Conservation (phyloP, 1,139 yeast species). For the Zygosaccharomyces pseudobailii region DNA sequence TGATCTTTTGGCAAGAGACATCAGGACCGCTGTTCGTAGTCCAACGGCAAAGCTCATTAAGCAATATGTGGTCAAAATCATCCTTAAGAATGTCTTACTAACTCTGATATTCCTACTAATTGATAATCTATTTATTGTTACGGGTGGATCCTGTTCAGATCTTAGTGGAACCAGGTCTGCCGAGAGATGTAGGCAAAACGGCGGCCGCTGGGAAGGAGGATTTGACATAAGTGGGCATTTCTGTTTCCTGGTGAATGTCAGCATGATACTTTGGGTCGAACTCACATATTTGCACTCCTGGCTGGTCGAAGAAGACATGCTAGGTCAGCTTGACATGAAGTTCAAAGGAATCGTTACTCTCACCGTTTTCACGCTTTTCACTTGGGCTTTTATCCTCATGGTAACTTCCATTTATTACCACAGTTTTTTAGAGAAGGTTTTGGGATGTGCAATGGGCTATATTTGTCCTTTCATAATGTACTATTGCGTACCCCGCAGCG, state of each 20-base stretch:
- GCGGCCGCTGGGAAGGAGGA: conserved; percentile 50
- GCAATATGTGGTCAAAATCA: conserved; percentile 25
- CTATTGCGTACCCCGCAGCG: conserved; percentile 20
- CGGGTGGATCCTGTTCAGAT: conserved; percentile 36
- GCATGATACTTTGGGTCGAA: conserved; percentile 43
- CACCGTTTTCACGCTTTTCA: conserved; percentile 20
- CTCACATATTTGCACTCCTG: conserved; percentile 20
- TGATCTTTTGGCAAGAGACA: conserved; percentile 16
- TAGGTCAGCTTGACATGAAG: conserved; percentile 7
- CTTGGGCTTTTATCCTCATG: conserved; percentile 45
- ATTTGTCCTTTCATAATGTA: conserved; percentile 39
- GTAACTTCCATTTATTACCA: conserved; percentile 62
- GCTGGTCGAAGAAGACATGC: conserved; percentile 15
- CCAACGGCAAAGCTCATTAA: conserved; percentile 12
- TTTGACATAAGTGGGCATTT: conserved; percentile 65
- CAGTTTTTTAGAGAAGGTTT: conserved; percentile 50
- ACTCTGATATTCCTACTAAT: conserved; percentile 29
- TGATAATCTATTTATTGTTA: conserved; percentile 33
- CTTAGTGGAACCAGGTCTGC: conserved; percentile 22
- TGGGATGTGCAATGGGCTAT: conserved; percentile 49
- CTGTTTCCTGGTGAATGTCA: conserved; percentile 47
- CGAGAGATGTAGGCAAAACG: conserved; percentile 23
- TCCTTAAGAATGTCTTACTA: conserved; percentile 25
- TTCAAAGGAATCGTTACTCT: conserved; percentile 10
- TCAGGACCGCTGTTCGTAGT: conserved; percentile 1